Evolutionary conservation across 768 basidiomycete genomes (phyloP), one percentile per base, ranked within the genome.

Genomic region (Termitomyces sp.): DNA sequence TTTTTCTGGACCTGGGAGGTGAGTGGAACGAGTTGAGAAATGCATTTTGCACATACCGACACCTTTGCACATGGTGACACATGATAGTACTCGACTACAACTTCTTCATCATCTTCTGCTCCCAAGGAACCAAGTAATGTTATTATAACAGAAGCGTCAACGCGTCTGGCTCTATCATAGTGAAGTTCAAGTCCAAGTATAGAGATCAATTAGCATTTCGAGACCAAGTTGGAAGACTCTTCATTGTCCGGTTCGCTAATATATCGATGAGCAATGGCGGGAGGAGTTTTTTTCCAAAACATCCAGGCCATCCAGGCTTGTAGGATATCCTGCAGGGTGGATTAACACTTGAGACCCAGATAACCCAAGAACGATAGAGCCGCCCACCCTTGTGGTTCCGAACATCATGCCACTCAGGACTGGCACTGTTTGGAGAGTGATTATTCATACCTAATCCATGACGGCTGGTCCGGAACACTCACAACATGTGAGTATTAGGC

Each of bases 221-320:
- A 22, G 22, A 50, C 4, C 35, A 16, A 16, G 6, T 1, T 13
- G 35, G 20, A 33, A 10, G 40, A 41, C 3, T 32, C 48, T 35
- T 51, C 22, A 7, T 3, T 36, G 16, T 16, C 36, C 9, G 35
- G 33, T 8, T 51, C 50, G 3, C 10, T 18, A 22, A 11, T 16
- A 51, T 36, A 51, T 24, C 9, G 22, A 36, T 24, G 50, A 36
- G 9, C 50, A 10, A 16, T 20, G 8, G 3, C 9, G 14, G 35
- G 35, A 24, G 22, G 13, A 3, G 14, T 1, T 24, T 24, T 51
- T 24, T 18, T 51, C 50, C 50, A 26, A 35, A 36, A 51, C 35
- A 51, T 51, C 50, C 50, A 51, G 49, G 35, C 35, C 35, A 51
- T 51, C 50, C 50, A 51, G 49, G 35, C 35, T 51, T 38, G 50